A percentile compares a stretch with the other conserved stretches of the same genome.
phyloP scores from a whole-genome alignment of 2,329 filamentous ascomycete species.

The Pseudogymnoascus pannorum region DNA sequence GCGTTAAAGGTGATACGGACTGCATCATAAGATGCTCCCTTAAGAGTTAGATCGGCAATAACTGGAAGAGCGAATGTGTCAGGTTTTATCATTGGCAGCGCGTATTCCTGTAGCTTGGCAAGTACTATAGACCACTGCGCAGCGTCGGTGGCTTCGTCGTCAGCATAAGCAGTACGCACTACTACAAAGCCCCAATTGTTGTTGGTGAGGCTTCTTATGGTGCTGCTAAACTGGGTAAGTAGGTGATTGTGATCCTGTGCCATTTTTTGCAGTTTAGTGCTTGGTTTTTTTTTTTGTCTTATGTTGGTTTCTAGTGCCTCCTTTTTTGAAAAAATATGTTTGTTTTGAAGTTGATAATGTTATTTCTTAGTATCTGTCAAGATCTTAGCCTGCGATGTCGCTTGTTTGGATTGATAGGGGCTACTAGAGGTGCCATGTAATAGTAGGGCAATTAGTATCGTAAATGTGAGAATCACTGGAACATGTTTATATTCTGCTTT shows the following conservation, averaged over 20 bases:
- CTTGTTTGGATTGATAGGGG: no score
- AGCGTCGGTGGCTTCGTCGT: not conserved
- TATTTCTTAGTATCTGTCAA: not conserved
- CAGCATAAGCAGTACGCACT: not conserved
- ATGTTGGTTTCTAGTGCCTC: not conserved
- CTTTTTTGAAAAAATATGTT: not conserved
- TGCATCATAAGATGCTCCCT: not conserved
- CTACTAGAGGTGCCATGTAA: no score
- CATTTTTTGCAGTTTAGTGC: not conserved
- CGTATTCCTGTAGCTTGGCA: not conserved
- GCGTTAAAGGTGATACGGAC: not conserved
- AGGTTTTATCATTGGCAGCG: not conserved
- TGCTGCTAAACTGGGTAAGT: not conserved
- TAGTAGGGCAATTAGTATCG: no score
- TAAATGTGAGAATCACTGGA: not conserved
- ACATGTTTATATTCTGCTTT: no score
- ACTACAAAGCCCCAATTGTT: not conserved
- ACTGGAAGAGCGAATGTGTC: not conserved
- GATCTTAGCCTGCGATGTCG: no score
- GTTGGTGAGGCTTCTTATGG: not conserved
- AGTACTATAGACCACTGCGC: not conserved
- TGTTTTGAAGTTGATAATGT: not conserved
- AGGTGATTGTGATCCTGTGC: not conserved
- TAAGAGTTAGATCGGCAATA: not conserved
- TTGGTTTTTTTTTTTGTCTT: not conserved